Percentiles rank a stretch among this genome's conserved stretches.
Evolutionary conservation across 2,329 filamentous ascomycete genomes (phyloP).

Genomic region (Fusarium zealandicum): DNA sequence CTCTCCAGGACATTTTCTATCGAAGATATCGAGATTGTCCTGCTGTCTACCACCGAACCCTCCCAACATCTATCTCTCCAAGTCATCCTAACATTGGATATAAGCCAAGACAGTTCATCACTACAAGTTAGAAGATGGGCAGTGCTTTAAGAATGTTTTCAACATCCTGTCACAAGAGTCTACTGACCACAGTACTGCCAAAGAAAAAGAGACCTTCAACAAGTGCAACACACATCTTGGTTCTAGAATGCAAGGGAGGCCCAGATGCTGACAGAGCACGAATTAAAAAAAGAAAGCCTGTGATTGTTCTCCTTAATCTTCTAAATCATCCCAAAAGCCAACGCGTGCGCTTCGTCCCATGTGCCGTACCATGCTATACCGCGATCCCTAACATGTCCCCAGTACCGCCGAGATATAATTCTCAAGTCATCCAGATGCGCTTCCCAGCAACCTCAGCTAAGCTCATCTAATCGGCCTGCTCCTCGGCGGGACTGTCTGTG

Average conservation of each 20-base stretch:
- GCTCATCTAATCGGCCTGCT: conserved; percentile 29
- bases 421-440: conserved; percentile 26
- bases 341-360: conserved; percentile 37
- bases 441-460: conserved; percentile 33
- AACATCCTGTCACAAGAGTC: conserved; percentile 37
- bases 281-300: conserved; percentile 29
- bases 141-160: conserved; percentile 36
- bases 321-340: conserved; percentile 38
- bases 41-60: background rate
- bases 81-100: background rate
- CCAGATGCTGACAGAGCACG: conserved; percentile 33
- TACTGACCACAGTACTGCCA: conserved; percentile 41
- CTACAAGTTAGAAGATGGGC: background rate
- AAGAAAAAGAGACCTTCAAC: conserved; percentile 32
- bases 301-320: conserved; percentile 26
- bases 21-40: background rate
- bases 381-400: conserved; percentile 22
- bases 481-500: conserved; percentile 30
- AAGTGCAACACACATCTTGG: conserved; percentile 30
- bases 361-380: conserved; percentile 35
- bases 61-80: background rate
- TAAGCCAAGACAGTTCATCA: no score
- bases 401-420: conserved; percentile 29
- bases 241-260: conserved; percentile 20
- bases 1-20: background rate